phyloP scores from a whole-genome alignment of 2,329 filamentous ascomycete genomes.

The Aspergillus brunneoviolaceus region DNA sequence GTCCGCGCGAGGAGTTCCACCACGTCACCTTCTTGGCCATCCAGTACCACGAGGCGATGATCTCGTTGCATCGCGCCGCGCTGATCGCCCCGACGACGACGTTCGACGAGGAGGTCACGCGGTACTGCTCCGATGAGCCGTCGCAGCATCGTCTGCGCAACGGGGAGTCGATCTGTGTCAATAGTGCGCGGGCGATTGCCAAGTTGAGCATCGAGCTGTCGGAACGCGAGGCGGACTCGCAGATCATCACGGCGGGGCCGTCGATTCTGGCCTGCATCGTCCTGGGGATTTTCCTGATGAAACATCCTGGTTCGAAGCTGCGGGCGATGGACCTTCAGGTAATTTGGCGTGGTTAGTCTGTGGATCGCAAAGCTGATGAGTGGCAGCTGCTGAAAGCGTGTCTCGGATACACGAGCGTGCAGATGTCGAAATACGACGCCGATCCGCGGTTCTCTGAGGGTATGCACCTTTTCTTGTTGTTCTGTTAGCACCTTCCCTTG shows the following conservation, averaged over 20 bases:
- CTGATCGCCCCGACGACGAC: slow-evolving; percentile 13
- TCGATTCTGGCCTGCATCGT: slow-evolving; percentile 14
- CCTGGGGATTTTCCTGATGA: slow-evolving; percentile 15
- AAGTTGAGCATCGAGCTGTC: slow-evolving; percentile 16
- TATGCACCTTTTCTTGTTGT: not conserved
- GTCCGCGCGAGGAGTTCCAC: slow-evolving; percentile 8
- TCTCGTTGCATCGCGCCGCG: slow-evolving; percentile 16
- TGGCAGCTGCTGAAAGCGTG: slow-evolving; percentile 13
- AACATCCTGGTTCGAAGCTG: slow-evolving; percentile 9
- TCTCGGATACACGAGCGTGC: slow-evolving; percentile 7
- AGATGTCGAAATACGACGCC: slow-evolving; percentile 5
- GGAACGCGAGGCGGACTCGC: slow-evolving; percentile 5
- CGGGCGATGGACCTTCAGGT: slow-evolving; percentile 13
- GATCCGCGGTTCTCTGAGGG: slow-evolving; percentile 13
- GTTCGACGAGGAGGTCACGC: slow-evolving; percentile 12
- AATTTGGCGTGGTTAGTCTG: too few relatives aligned
- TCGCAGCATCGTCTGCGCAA: slow-evolving; percentile 10
- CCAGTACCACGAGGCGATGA: slow-evolving; percentile 15
- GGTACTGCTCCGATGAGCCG: slow-evolving; percentile 11
- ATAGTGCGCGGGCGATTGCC: slow-evolving; percentile 16
- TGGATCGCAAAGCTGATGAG: too few relatives aligned
- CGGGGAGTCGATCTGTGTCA: slow-evolving; percentile 16
- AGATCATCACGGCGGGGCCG: slow-evolving; percentile 6
- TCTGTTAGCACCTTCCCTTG: too few relatives aligned
- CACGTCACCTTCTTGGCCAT: slow-evolving; percentile 13